Evolutionary conservation across 164 flowering plant species (phyloP).

Genomic region (Dillenia turbinata): DNA sequence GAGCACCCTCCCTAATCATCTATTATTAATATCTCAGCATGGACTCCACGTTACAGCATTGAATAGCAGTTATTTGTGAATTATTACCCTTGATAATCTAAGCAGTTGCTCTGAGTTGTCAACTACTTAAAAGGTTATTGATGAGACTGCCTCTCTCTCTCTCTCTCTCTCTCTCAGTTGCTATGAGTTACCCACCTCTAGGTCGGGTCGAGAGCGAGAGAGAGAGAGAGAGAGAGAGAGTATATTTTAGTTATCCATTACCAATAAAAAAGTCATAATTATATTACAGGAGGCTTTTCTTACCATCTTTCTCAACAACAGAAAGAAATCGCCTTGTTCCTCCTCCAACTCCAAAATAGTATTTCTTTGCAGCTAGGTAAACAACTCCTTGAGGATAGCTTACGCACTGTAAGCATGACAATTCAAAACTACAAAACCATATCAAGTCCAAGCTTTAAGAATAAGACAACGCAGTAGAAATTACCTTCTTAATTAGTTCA

Average conservation of each 20-base stretch:
- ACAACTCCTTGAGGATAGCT: slow-evolving; percentile 63
- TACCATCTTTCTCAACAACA: slow-evolving; percentile 83
- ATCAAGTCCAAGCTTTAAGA: background rate
- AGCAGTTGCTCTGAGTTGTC: background rate
- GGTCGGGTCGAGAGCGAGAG: no score
- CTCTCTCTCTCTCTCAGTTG: no score
- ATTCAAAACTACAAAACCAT: slow-evolving; percentile 1
- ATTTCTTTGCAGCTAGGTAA: slow-evolving; percentile 88
- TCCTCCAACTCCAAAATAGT: slow-evolving; percentile 98
- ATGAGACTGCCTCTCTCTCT: no score
- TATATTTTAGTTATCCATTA: background rate
- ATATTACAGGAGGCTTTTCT: slow-evolving; percentile 13
- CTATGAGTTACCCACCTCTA: no score
- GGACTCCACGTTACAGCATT: background rate
- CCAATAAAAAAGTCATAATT: background rate
- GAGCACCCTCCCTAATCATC: background rate
- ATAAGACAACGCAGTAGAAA: background rate
- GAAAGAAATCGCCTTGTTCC: slow-evolving; percentile 79
- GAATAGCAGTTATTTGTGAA: no score
- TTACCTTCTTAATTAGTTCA: slow-evolving; percentile 75
- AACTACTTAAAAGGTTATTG: background rate
- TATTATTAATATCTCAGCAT: background rate
- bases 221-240: background rate
- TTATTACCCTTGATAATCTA: no score
- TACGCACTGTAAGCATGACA: slow-evolving; percentile 47